phyloP scores from a whole-genome alignment of 768 basidiomycete genomes.

The Boletellus sp. region DNA sequence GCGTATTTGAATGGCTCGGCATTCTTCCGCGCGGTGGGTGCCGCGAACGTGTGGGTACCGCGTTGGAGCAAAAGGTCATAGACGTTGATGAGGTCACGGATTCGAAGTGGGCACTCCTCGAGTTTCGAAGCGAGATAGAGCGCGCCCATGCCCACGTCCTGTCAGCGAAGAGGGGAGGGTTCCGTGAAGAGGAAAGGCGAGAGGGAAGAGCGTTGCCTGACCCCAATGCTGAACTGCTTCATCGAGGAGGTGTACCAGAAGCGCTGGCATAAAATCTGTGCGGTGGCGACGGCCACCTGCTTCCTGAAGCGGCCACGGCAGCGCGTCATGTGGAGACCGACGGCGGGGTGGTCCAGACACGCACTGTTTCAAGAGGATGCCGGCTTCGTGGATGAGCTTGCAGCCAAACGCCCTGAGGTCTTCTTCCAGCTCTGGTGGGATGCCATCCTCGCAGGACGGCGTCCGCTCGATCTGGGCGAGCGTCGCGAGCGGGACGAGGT shows the following conservation, averaged over 20 bases:
- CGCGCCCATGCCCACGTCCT: slow-evolving; percentile 91
- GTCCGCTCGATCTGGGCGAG: slow-evolving; percentile 72
- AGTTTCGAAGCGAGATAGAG: slow-evolving; percentile 86
- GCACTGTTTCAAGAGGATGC: slow-evolving; percentile 85
- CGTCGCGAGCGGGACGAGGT: slow-evolving; percentile 80
- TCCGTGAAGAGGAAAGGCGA: slow-evolving; percentile 5
- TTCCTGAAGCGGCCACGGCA: slow-evolving; percentile 57
- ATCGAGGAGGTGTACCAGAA: slow-evolving; percentile 97
- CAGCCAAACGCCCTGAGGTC: slow-evolving; percentile 90
- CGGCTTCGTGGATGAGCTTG: slow-evolving; percentile 93
- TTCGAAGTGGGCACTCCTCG: slow-evolving; percentile 86
- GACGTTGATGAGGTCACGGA: slow-evolving; percentile 92
- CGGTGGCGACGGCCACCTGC: slow-evolving; percentile 95
- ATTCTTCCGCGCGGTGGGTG: slow-evolving; percentile 12
- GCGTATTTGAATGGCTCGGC: slow-evolving; percentile 55
- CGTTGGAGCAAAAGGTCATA: slow-evolving; percentile 88
- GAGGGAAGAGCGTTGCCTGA: slow-evolving; percentile 39
- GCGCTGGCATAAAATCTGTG: slow-evolving; percentile 92
- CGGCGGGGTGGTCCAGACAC: slow-evolving; percentile 23
- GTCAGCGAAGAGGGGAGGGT: slow-evolving; percentile 9
- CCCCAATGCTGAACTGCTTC: slow-evolving; percentile 91
- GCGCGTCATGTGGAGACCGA: slow-evolving; percentile 7
- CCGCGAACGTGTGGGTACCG: slow-evolving; percentile 47
- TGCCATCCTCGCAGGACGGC: slow-evolving; percentile 78
- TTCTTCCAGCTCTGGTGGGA: slow-evolving; percentile 77